A percentile compares a stretch with the other conserved stretches of the same genome.
Evolutionary conservation across 1,284 basidiomycete genomes (phyloP).

Genomic region (Athelia psychrophila): DNA sequence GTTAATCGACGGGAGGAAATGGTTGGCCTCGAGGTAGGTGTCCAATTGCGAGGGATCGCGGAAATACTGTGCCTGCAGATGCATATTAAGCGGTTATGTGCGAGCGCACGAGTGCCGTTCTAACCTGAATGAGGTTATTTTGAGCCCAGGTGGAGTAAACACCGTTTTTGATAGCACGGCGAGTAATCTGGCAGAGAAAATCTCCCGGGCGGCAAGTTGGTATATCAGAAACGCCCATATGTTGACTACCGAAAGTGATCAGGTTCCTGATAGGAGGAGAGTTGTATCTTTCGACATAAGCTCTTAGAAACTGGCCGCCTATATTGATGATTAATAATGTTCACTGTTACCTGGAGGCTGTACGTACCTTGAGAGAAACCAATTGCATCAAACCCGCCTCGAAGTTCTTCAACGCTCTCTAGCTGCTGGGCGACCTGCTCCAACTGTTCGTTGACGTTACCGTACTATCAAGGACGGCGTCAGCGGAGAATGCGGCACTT

Average conservation of each 20-base stretch:
- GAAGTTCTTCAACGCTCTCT: conserved; percentile 63
- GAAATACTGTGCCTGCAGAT: conserved; percentile 86
- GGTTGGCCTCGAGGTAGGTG: conserved; percentile 68
- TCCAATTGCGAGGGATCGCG: conserved; percentile 80
- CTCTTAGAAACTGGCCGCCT: conserved; percentile 88
- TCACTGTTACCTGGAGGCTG: background rate
- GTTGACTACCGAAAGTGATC: conserved; percentile 85
- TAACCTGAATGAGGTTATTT: conserved; percentile 74
- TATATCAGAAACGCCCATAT: conserved; percentile 85
- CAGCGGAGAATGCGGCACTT: background rate
- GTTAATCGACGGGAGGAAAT: conserved; percentile 74
- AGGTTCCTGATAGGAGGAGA: conserved; percentile 78
- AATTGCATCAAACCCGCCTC: conserved; percentile 83
- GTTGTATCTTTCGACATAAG: conserved; percentile 86
- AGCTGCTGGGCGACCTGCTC: conserved; percentile 68
- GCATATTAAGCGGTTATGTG: background rate
- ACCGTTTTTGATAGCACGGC: conserved; percentile 67
- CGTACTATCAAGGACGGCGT: conserved; percentile 54
- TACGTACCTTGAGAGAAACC: conserved; percentile 86
- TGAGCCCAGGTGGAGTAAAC: conserved; percentile 88
- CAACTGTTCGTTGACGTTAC: conserved; percentile 76
- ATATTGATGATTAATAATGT: background rate
- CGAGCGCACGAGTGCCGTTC: background rate
- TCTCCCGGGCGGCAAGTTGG: conserved; percentile 71
- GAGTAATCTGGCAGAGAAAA: conserved; percentile 74